A percentile compares a stretch with the other conserved stretches of the same genome.
Evolutionary conservation across 129 eudicot genomes (phyloP).

Genomic region (Pseudognaphalium luteoalbum): DNA sequence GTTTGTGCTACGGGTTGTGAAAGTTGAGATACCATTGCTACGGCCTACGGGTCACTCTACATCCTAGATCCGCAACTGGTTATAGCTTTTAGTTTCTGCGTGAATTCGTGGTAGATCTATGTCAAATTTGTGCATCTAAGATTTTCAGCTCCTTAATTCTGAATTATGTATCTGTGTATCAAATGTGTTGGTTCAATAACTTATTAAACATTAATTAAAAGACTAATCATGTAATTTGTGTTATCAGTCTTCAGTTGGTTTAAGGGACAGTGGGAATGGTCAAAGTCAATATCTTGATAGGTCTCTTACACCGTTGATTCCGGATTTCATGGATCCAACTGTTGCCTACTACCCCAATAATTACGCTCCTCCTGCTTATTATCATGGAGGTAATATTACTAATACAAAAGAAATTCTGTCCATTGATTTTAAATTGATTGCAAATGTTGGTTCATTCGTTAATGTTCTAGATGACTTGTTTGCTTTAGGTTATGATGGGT

Average conservation of each 20-base stretch:
- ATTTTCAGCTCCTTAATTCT: too few species aligned
- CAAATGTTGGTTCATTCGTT: not conserved
- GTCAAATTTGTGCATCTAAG: too few species aligned
- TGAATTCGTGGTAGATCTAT: too few species aligned
- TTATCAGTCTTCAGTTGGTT: constrained; percentile 32
- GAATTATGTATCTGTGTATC: too few species aligned
- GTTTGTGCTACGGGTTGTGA: too few species aligned
- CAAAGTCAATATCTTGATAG: constrained; percentile 49
- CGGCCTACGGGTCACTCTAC: too few species aligned
- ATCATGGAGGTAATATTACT: constrained; percentile 54
- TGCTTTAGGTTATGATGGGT: constrained; percentile 52
- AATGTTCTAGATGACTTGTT: not conserved
- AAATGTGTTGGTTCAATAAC: too few species aligned
- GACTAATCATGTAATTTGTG: not conserved
- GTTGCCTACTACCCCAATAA: constrained; percentile 50
- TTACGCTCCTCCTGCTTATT: constrained; percentile 36
- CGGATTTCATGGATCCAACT: constrained; percentile 62
- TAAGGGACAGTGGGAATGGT: constrained; percentile 37
- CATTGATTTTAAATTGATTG: not conserved
- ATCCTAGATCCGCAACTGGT: too few species aligned
- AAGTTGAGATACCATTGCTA: too few species aligned
- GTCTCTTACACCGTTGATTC: constrained; percentile 57
- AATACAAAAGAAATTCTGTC: not conserved
- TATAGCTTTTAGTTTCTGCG: too few species aligned
- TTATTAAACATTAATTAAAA: too few species aligned